phyloP scores from a whole-genome alignment of 176 grass and related monocot genomes.

The Areca catechu region DNA sequence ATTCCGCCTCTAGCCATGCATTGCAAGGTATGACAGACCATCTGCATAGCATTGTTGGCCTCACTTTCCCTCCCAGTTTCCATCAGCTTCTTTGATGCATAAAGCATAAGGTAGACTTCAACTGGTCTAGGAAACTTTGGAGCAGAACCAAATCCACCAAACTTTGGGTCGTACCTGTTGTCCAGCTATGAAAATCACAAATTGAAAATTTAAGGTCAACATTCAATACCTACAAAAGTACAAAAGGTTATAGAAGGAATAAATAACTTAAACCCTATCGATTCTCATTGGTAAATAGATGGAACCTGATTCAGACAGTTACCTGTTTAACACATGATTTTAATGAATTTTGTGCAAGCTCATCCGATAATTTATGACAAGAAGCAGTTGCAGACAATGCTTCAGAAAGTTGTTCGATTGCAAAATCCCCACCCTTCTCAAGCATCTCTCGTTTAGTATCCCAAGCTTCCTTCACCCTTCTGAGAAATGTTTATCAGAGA shows the following conservation, averaged over 20 bases:
- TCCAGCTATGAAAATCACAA: constrained; percentile 27
- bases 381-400: constrained; percentile 64
- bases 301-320: too few relatives aligned
- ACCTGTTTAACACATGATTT: constrained; percentile 67
- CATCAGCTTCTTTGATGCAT: constrained; percentile 49
- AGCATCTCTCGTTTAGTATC: constrained; percentile 71
- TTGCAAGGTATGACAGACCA: constrained; percentile 70
- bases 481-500: neutral
- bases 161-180: constrained; percentile 68
- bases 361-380: constrained; percentile 50
- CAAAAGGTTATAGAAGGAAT: too few relatives aligned
- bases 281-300: too few relatives aligned
- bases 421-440: constrained; percentile 46
- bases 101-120: constrained; percentile 74
- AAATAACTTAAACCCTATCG: too few relatives aligned
- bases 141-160: constrained; percentile 81
- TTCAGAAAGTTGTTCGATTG: constrained; percentile 68
- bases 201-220: too few relatives aligned
- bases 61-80: constrained; percentile 43
- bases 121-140: constrained; percentile 95
- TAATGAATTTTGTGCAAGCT: constrained; percentile 41
- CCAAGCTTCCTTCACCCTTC: constrained; percentile 92
- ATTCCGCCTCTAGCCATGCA: constrained; percentile 94
- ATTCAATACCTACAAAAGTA: too few relatives aligned
- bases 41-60: constrained; percentile 50